Evolutionary conservation across 2,329 filamentous ascomycete species (phyloP), one percentile per base, ranked within the genome.

Genomic region (Alternaria brassicicola): DNA sequence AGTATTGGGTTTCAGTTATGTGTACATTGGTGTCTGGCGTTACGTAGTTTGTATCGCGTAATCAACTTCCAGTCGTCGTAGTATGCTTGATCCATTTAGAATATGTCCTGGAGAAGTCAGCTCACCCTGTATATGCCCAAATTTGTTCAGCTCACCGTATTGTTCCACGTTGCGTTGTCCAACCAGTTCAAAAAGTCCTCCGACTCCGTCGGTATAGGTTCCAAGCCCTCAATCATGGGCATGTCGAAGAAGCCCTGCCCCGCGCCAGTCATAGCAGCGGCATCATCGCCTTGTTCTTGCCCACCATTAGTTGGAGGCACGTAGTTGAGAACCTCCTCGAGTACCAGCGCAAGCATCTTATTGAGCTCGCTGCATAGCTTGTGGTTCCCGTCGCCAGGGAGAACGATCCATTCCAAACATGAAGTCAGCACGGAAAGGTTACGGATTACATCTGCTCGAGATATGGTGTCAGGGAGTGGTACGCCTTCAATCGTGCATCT

Each of bases 291-390:
- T 19, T 62, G 61, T 6, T 52, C 49, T 25, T 65, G 66, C 6
- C 45, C 62, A 8, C 64, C 57, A 17, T 67, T 69, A 2, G 55
- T 23, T 15, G 71, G 65, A 13, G 71, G 71, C 46, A 76, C 69
- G 46, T 75, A 75, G 43, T 77, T 76, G 12, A 77, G 67, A 3
- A 76, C 73, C 43, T 77, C 73, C 36, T 77, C 73, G 13, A 77
- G 46, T 1, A 77, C 68, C 30, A 73, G 36, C 2, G 72, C 68
- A 5, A 76, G 65, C 73, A 76, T 75, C 49, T 77, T 76, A 55
- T 76, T 77, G 8, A 76, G 64, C 56, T 77, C 74, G 38, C 57
- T 69, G 55, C 74, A 77, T 15, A 77, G 68, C 50, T 68, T 72
- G 59, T 76, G 70, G 45, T 77, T 76, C 4, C 73, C 74, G 43